Evolutionary conservation across 495 filamentous ascomycete genomes (phyloP).

Genomic region (Penicillium parvum): DNA sequence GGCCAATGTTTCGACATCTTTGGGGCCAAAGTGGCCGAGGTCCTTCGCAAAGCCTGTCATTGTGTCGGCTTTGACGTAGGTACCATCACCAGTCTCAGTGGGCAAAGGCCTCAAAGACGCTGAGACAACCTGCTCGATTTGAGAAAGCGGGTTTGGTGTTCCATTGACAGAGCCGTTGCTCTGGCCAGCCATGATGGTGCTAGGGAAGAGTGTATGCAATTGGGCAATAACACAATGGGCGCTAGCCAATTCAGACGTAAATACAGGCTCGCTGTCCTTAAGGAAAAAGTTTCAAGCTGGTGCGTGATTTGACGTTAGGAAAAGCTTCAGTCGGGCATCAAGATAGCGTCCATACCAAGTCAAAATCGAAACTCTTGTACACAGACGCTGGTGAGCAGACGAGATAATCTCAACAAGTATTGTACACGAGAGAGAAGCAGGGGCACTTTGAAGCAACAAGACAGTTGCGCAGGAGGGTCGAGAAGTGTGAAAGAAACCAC

Average conservation of each 20-base stretch:
- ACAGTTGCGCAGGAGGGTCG: no score
- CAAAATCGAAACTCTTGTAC: no score
- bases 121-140: slow-evolving; percentile 52
- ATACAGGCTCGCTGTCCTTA: not conserved
- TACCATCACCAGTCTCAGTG: slow-evolving; percentile 59
- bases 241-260: not conserved
- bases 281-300: not conserved
- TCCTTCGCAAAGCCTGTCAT: slow-evolving; percentile 36
- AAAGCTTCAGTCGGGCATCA: no score
- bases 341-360: no score
- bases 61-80: slow-evolving; percentile 34
- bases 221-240: not conserved
- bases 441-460: no score
- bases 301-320: not conserved
- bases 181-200: slow-evolving; percentile 23
- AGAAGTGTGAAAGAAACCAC: no score
- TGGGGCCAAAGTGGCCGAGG: slow-evolving; percentile 34
- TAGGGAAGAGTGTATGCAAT: slow-evolving; percentile 1
- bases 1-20: slow-evolving; percentile 42
- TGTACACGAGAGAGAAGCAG: no score
- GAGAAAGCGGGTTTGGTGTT: slow-evolving; percentile 37
- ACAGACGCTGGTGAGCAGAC: no score
- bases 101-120: slow-evolving; percentile 59
- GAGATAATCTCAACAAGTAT: no score
- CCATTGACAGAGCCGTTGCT: slow-evolving; percentile 17